Conservation (phyloP, 441 rosid species). For the Corymbia citriodora region DNA sequence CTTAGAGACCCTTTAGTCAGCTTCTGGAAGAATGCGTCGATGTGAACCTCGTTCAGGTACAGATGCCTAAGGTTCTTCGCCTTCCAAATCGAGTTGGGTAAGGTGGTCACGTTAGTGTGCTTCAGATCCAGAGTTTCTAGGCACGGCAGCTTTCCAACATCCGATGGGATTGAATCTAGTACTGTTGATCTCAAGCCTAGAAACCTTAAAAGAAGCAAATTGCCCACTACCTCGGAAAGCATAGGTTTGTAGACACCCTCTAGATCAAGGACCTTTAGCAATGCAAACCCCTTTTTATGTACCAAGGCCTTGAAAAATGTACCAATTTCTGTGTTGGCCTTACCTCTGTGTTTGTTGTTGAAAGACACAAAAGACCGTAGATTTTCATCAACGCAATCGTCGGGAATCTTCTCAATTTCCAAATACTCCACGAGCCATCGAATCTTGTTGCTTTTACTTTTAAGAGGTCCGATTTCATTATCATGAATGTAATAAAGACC, state of each 20-base stretch:
- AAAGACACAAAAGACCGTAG: background rate
- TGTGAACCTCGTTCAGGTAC: conserved; percentile 10
- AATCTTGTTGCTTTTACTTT: no score
- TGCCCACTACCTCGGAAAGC: background rate
- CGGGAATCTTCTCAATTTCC: no score
- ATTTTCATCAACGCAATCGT: background rate
- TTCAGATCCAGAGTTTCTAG: conserved; percentile 35
- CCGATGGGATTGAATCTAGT: conserved; percentile 25
- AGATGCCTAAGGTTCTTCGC: conserved; percentile 21
- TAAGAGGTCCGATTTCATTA: fast-evolving
- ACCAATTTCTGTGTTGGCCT: background rate
- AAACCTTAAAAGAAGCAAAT: background rate
- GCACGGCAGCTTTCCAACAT: conserved; percentile 15
- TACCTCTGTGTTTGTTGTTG: background rate
- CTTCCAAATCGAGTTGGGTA: conserved; percentile 30
- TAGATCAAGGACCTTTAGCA: background rate
- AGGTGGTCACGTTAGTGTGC: conserved; percentile 18
- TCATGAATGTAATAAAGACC: background rate
- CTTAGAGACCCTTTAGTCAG: background rate
- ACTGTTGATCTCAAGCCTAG: conserved; percentile 8
- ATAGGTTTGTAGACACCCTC: background rate
- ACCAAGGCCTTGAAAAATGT: background rate
- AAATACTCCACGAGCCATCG: no score
- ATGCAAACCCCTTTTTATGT: background rate
- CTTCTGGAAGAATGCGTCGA: background rate